These are phyloP conservation scores for Ogataea ramenticola DNA, from an alignment of 805 yeast species.

Conservation along the genomic window DNA sequence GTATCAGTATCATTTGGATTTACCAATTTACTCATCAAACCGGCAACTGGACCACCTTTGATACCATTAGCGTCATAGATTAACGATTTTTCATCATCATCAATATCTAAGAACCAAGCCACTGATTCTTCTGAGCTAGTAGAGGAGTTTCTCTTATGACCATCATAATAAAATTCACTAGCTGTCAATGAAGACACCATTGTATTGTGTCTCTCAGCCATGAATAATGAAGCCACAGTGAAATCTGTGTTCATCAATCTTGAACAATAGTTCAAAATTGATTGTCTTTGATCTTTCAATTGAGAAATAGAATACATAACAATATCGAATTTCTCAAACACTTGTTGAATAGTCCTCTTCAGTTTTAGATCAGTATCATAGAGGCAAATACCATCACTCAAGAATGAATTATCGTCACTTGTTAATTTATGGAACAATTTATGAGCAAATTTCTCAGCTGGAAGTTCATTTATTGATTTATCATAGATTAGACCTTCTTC, in stretches of 20 bases:
- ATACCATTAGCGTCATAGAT: constrained; percentile 66
- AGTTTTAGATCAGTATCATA: constrained; percentile 25
- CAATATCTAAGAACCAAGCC: constrained; percentile 72
- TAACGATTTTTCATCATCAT: constrained; percentile 39
- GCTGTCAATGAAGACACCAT: constrained; percentile 22
- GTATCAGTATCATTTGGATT: constrained; percentile 54
- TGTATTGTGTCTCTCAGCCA: constrained; percentile 36
- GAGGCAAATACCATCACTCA: constrained; percentile 29
- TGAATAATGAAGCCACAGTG: constrained; percentile 46
- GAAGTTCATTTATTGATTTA: constrained; percentile 29
- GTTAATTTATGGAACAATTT: constrained; percentile 39
- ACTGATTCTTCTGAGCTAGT: constrained; percentile 25
- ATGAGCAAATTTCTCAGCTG: constrained; percentile 43
- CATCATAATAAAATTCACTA: constrained; percentile 27
- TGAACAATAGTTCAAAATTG: constrained; percentile 64
- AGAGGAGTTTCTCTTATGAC: constrained; percentile 24
- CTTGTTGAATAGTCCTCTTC: constrained; percentile 30
- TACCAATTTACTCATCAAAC: constrained; percentile 73
- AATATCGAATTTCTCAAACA: constrained; percentile 28
- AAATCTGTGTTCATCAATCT: constrained; percentile 72
- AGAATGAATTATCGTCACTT: constrained; percentile 23
- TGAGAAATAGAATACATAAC: constrained; percentile 40
- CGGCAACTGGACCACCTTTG: constrained; percentile 78
- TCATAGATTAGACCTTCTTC: constrained; percentile 41
- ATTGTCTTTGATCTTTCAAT: constrained; percentile 63